Base-by-base conservation (phyloP, 495 filamentous ascomycete species). In the Podospora tetraspora region DNA sequence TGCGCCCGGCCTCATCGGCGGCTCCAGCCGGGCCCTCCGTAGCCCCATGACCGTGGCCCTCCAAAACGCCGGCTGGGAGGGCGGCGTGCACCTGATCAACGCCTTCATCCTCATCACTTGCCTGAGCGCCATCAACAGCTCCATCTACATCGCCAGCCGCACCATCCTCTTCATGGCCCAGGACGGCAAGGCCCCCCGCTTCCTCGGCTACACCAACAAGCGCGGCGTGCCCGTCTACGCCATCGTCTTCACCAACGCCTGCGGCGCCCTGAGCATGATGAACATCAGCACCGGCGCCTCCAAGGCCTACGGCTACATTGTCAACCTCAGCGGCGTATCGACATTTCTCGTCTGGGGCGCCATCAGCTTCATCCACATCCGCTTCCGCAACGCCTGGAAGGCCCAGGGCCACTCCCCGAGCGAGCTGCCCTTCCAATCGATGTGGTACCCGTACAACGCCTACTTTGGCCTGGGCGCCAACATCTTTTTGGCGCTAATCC, bases 301-400 rank as follows among this genome's bases (percentile, higher is more conserved):
- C 7, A 81, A 81, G 66, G 85, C 87, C 19, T 86, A 86, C 73
- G 64, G 73, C 30, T 83, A 82, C 67, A 83, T 83, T 67, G 77
- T 84, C 62, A 82, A 83, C 68, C 73, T 85, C 1, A 78, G 75
- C 57, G 79, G 79, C 63, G 87, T 91, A 4, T 84, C 87, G 3
- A 90, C 87, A 0, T 91, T 90, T 70, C 76, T 91, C 63, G 88
- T 90, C 52, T 92, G 89, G 89, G 88, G 86, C 19, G 87, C 86
- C 61, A 89, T 92, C 76, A 73, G 86, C 77, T 72, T 91, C 16
- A 84, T 89, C 3, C 91, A 93, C 72, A 91, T 94, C 73, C 86
- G 90, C 27, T 92, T 92, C 85, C 87, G 91, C 22, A 74, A 77
- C 22, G 90, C 83, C 12, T 79, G 78, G 77, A 76, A 77, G 25